Evolutionary conservation across 139 green algal species (phyloP), one percentile per base, ranked within the genome.

Genomic region (Gonium pectorale): DNA sequence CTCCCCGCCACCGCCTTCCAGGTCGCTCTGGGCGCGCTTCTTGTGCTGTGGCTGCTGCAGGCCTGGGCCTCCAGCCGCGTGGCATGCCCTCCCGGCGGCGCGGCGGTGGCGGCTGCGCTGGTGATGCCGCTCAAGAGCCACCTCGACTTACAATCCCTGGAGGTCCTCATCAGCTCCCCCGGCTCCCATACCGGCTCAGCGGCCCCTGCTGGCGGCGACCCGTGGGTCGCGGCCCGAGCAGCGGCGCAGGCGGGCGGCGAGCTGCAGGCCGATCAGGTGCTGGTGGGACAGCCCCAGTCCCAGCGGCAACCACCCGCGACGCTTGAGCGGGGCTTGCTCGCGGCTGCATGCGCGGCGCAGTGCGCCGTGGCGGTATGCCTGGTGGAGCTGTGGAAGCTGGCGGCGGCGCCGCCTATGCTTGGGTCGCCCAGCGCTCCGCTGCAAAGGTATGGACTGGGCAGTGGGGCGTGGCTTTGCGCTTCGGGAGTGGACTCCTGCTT

Each of bases 41-140:
- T 82, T 19, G 38, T 52, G 40, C 17, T 82, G 5, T 82, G 74
- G 74, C 7, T 82, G 59, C 59, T 71, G 74, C 74, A 82, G 74
- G 9, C n/a, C 0, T 54, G 29, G 8, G 13, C 56, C 3, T 54
- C 73, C 19, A 66, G 51, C 38, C 37, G 5, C 2, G 5, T n/a
- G n/a, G n/a, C n/a, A n/a, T n/a, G n/a, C n/a, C n/a, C n/a, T 11
- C 60, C 31, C 37, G 0, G 66, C 37, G 22, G 15, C 37, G 8
- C 37, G 22, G 24, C 13, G 38, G 7, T 8, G 38, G 22, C n/a
- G 60, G 19, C 38, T 29, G 63, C 11, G 8, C 17, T 7, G 7
- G 22, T 72, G n/a, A 72, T 38, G 17, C 29, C 73, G 3, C 27
- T 40, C 1, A 82, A 82, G 43, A 72, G 59, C 59, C 74, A 82